Evolutionary conservation across 495 filamentous ascomycete genomes (phyloP).

Genomic region (Neurospora hispaniola): DNA sequence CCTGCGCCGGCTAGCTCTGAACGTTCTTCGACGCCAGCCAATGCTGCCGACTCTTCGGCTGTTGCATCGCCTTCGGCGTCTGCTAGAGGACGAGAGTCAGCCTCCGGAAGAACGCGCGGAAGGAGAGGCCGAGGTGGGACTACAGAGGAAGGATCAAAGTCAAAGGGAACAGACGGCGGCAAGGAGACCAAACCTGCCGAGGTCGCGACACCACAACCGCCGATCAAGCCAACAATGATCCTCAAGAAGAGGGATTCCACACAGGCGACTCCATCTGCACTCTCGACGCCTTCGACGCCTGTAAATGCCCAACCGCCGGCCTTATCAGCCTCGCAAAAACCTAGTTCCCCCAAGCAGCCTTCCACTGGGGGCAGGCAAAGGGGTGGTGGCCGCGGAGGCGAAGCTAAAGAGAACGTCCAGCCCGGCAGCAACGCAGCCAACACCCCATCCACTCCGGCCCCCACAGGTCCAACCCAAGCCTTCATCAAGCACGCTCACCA

Average conservation of each 20-base stretch:
- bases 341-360: constrained; percentile 11
- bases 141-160: constrained; percentile 12
- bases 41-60: constrained; percentile 12
- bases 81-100: constrained; percentile 12
- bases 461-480: constrained; percentile 57
- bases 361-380: constrained; percentile 24
- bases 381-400: neutral
- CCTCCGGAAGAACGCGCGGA: constrained; percentile 16
- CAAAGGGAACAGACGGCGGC: constrained; percentile 13
- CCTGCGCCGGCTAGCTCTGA: constrained; percentile 18
- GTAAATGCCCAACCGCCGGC: constrained; percentile 4
- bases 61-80: neutral
- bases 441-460: constrained; percentile 23
- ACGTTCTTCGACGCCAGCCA: constrained; percentile 14
- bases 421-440: constrained; percentile 17
- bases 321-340: constrained; percentile 15
- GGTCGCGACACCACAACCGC: constrained; percentile 4
- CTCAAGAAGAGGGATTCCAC: constrained; percentile 29
- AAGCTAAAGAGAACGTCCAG: constrained; percentile 2
- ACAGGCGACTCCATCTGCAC: constrained; percentile 13
- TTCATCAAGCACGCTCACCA: constrained; percentile 90
- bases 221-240: constrained; percentile 25
- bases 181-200: constrained; percentile 10
- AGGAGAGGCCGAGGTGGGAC: constrained; percentile 16
- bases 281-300: constrained; percentile 15